Evolutionary conservation across 2,329 filamentous ascomycete species (phyloP).

Genomic region (Penicillium sp.): DNA sequence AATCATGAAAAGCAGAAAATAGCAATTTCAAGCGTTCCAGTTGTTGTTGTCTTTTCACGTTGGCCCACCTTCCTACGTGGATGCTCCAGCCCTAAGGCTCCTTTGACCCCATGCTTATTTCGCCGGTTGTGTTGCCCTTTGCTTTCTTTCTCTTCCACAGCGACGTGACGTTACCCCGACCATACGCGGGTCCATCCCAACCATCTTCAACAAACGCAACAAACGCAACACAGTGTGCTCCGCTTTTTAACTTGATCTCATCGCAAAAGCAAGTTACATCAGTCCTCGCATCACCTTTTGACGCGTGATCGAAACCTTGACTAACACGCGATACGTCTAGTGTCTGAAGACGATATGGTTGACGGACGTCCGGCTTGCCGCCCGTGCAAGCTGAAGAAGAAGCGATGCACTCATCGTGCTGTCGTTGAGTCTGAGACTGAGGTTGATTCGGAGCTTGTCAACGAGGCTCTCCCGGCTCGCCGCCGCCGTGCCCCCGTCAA

Average conservation of each 20-base stretch:
- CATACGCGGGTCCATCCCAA: neutral
- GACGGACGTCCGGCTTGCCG: constrained; percentile 15
- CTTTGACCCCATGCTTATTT: neutral
- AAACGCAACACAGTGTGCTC: neutral
- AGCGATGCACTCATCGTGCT: constrained; percentile 25
- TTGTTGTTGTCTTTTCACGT: too few relatives aligned
- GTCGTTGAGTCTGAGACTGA: neutral
- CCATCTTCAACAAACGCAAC: neutral
- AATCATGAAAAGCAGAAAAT: too few relatives aligned
- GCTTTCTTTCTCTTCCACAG: neutral
- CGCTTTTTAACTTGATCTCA: neutral
- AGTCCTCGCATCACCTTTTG: too few relatives aligned
- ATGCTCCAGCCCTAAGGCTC: neutral
- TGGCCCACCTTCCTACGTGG: too few relatives aligned
- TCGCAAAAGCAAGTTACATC: neutral
- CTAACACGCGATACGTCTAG: neutral
- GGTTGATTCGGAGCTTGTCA: neutral
- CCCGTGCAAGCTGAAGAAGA: constrained; percentile 27
- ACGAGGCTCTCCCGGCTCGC: neutral
- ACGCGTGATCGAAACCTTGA: neutral
- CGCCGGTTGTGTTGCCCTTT: neutral
- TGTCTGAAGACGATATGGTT: constrained; percentile 1
- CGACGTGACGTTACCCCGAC: neutral
- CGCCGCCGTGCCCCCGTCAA: neutral
- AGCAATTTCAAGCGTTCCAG: too few relatives aligned